phyloP scores from a whole-genome alignment of 805 yeast genomes.

The Monosporozyma siamensis region DNA sequence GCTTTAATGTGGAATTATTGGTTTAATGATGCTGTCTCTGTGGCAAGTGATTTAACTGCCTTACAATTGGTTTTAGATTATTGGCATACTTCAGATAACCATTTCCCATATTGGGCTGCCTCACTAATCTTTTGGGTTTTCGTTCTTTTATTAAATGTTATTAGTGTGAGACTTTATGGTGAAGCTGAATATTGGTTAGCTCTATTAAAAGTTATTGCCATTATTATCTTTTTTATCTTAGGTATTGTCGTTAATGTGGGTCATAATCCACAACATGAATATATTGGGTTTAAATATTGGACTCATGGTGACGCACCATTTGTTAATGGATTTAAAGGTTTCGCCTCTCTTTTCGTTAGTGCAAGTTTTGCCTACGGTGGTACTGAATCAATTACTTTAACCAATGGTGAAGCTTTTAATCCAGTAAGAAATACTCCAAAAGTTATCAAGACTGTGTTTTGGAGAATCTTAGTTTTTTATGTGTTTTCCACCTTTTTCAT shows the following conservation, averaged over 20 bases:
- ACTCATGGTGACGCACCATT: slow-evolving; percentile 44
- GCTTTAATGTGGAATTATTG: slow-evolving; percentile 67
- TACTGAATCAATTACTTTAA: slow-evolving; percentile 39
- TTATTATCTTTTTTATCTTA: slow-evolving; percentile 46
- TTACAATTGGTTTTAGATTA: slow-evolving; percentile 45
- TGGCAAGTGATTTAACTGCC: slow-evolving; percentile 57
- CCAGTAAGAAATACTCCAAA: slow-evolving; percentile 52
- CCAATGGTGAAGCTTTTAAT: slow-evolving; percentile 47
- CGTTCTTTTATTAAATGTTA: slow-evolving; percentile 36
- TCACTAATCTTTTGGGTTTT: slow-evolving; percentile 47
- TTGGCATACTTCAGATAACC: slow-evolving; percentile 33
- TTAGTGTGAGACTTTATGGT: slow-evolving; percentile 49
- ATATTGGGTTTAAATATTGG: slow-evolving; percentile 52
- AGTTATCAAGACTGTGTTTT: slow-evolving; percentile 49
- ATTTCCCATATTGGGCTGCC: slow-evolving; percentile 41
- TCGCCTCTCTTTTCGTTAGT: slow-evolving; percentile 41
- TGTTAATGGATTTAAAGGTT: slow-evolving; percentile 43
- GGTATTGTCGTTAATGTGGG: slow-evolving; percentile 52
- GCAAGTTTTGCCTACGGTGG: slow-evolving; percentile 48
- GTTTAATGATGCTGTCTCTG: slow-evolving; percentile 51
- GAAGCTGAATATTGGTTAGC: slow-evolving; percentile 58
- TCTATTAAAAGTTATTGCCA: slow-evolving; percentile 45
- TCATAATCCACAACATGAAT: slow-evolving; percentile 43
- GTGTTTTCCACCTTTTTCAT: slow-evolving; percentile 47
- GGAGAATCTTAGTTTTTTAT: slow-evolving; percentile 50